Base-by-base conservation (phyloP, 345 rosid genomes). In the Dimocarpus longan region DNA sequence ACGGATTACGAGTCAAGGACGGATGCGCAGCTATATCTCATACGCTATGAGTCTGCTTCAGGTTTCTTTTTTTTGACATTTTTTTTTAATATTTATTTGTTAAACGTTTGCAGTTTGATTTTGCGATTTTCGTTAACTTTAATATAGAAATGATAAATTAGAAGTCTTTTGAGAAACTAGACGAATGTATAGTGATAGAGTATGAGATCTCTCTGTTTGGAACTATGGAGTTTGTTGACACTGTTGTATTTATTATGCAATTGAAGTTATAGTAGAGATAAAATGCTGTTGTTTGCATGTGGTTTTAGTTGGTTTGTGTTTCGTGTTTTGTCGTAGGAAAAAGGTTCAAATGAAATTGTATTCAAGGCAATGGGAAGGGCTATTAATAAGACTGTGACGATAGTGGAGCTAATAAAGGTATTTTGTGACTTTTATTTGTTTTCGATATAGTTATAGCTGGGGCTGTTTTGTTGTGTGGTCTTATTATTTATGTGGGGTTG, bases 291-390 rank as follows among this genome's bases (percentile, higher is more conserved):
- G 42, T 37, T 54, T 1, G 24, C 28, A 59, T 22, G 6, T 62
- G 22, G 39, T 54, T 18, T 10, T 9, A 16, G 12, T 54, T 15
- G 8, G 13, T 64, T 73, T 11, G n/a, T 72, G 66, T 4, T 3
- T 8, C 67, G 65, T 28, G 8, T 64, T 70, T 15, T 2, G 68
- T 65, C 77, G 70, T 54, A 96, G 99, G 98, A 96, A 18, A 96
- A 89, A 74, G 93, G 91, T 13, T 85, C 95, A 3, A 82, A 86
- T 81, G 97, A 91, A 80, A 87, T 95, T 80, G 89, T 91, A 24
- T 89, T 95, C 82, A 95, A 95, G 92, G 99, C 99, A 57, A 95
- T 95, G 99, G 99, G 98, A 75, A 89, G 93, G 85, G 99, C 99
- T 82, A 95, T 95, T 81, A 95, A 91, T 85, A 95, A 95, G 87